Conservation (phyloP, 495 filamentous ascomycete genomes). For the Xylaria telfairii region DNA sequence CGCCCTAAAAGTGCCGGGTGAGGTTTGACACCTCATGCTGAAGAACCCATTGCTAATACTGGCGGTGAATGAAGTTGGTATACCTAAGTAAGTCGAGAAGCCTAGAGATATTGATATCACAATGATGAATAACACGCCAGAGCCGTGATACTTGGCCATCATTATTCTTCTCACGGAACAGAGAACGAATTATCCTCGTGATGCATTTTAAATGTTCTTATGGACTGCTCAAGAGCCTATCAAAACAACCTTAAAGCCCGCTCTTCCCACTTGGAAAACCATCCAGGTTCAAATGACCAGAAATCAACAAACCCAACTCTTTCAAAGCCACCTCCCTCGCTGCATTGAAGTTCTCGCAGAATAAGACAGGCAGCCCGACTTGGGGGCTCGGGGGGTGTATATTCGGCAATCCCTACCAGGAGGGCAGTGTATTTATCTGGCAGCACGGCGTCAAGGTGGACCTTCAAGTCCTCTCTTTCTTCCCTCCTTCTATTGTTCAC, state of each 20-base stretch:
- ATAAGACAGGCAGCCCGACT: not conserved
- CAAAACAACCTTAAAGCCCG: slow-evolving; percentile 3
- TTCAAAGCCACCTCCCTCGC: not conserved
- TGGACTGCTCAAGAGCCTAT: not conserved
- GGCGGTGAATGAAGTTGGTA: too few relatives aligned
- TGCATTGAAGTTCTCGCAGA: not conserved
- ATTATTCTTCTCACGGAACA: too few relatives aligned
- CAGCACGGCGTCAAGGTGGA: not conserved
- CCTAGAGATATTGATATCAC: too few relatives aligned
- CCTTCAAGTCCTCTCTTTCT: not conserved
- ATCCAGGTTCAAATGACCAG: not conserved
- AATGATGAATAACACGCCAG: too few relatives aligned
- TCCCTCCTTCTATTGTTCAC: not conserved
- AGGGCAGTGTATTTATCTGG: not conserved
- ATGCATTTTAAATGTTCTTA: too few relatives aligned
- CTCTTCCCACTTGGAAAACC: not conserved
- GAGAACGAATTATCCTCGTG: too few relatives aligned
- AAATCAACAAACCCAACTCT: not conserved
- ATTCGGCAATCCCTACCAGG: not conserved
- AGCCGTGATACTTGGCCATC: too few relatives aligned
- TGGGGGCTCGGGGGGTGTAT: not conserved
- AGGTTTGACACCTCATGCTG: too few relatives aligned
- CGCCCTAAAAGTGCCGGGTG: too few relatives aligned
- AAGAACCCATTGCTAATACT: too few relatives aligned
- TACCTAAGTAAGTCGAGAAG: too few relatives aligned